phyloP scores from a whole-genome alignment of 2,329 filamentous ascomycete species.

The Scytalidium sp. region DNA sequence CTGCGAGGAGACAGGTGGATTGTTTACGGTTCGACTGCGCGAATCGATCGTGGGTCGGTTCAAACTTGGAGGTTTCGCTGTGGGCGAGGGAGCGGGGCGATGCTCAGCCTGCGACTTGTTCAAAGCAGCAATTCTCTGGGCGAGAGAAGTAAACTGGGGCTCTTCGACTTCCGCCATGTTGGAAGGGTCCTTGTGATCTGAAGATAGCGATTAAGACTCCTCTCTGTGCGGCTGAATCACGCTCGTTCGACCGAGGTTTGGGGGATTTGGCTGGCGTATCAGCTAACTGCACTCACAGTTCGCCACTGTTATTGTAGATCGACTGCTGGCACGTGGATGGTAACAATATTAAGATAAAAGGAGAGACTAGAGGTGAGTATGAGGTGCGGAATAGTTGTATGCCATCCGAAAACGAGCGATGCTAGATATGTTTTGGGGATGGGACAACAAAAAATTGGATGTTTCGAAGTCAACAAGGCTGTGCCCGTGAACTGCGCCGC shows the following conservation, averaged over 20 bases:
- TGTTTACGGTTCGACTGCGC: conserved; percentile 34
- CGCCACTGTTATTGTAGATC: too few relatives aligned
- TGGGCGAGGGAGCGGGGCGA: conserved; percentile 1
- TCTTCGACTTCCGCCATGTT: conserved; percentile 60
- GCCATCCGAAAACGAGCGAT: too few relatives aligned
- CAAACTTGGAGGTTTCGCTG: conserved; percentile 34
- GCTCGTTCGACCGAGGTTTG: background rate
- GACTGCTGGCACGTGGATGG: too few relatives aligned
- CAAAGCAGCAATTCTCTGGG: conserved; percentile 62
- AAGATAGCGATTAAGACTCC: background rate
- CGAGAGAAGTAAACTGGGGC: conserved; percentile 57
- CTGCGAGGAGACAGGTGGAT: conserved; percentile 27
- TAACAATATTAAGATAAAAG: too few relatives aligned
- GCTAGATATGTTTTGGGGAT: too few relatives aligned
- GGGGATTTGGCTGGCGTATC: too few relatives aligned
- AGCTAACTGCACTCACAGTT: too few relatives aligned
- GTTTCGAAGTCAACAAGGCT: too few relatives aligned
- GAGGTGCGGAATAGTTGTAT: too few relatives aligned
- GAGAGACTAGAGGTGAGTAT: too few relatives aligned
- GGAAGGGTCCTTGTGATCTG: background rate
- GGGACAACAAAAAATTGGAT: too few relatives aligned
- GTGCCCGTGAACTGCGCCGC: too few relatives aligned
- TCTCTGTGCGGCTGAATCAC: background rate
- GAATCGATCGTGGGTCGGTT: conserved; percentile 36
- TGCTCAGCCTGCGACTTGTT: conserved; percentile 35